Conservation (phyloP, 2,329 filamentous ascomycete genomes). For the Orbilia oligospora region DNA sequence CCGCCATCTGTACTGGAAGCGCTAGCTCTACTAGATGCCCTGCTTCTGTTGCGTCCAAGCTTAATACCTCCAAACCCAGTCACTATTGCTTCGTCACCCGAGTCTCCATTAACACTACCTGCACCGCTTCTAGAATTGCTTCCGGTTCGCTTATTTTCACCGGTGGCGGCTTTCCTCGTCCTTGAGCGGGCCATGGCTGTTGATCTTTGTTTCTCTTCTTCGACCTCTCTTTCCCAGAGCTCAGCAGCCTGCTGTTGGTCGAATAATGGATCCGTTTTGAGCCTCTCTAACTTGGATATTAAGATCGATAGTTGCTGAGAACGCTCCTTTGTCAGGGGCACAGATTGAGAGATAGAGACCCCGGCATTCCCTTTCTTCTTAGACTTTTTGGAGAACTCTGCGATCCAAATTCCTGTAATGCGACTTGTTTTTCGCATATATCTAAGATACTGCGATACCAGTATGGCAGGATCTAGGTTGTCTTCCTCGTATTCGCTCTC, state of each 20-base stretch:
- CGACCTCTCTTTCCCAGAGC: constrained; percentile 68
- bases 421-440: constrained; percentile 79
- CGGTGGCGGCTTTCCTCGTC: constrained; percentile 14
- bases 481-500: constrained; percentile 63
- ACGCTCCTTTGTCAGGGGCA: constrained; percentile 52
- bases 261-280: constrained; percentile 69
- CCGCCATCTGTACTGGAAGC: constrained; percentile 57
- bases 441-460: constrained; percentile 75
- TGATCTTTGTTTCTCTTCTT: constrained; percentile 33
- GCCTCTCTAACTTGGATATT: constrained; percentile 58
- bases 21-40: constrained; percentile 53
- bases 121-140: constrained; percentile 37
- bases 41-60: constrained; percentile 45
- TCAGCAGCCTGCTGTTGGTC: constrained; percentile 69
- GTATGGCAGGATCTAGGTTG: constrained; percentile 70
- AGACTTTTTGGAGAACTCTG: constrained; percentile 66
- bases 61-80: constrained; percentile 34
- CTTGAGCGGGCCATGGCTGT: constrained; percentile 23
- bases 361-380: constrained; percentile 62
- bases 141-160: constrained; percentile 19
- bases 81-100: constrained; percentile 40
- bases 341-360: constrained; percentile 40
- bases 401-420: constrained; percentile 65
- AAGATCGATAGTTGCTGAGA: constrained; percentile 60
- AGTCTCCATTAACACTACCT: constrained; percentile 42